A percentile compares a stretch with the other conserved stretches of the same genome.
These are phyloP conservation scores for Canna indica DNA, from an alignment of 176 grass and related monocot species.

Conservation along the genomic window DNA sequence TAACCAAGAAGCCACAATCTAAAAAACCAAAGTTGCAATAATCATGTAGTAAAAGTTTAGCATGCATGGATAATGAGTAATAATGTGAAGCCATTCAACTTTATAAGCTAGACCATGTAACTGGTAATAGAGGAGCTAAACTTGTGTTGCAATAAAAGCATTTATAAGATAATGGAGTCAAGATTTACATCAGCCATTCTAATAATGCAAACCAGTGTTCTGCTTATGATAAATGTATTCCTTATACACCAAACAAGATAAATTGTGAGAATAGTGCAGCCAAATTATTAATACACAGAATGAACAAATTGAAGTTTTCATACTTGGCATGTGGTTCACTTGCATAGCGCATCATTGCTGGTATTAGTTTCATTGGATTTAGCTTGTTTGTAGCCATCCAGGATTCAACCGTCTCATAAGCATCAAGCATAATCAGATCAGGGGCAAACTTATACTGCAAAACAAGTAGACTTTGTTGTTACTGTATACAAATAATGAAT, in stretches of 20 bases:
- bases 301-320: not conserved
- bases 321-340: constrained; percentile 99
- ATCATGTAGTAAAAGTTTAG: not conserved
- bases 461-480: constrained; percentile 5
- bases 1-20: no score
- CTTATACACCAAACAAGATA: not conserved
- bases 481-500: not conserved
- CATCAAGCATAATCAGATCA: constrained; percentile 92
- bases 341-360: constrained; percentile 99
- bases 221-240: not conserved
- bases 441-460: constrained; percentile 98
- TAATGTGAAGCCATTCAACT: no score
- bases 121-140: not conserved
- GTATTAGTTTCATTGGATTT: constrained; percentile 95
- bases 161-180: not conserved
- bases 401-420: constrained; percentile 95
- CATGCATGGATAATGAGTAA: no score
- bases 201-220: not conserved
- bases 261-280: not conserved
- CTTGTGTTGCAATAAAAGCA: not conserved
- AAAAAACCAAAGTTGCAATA: not conserved
- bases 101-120: no score
- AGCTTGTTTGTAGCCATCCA: constrained; percentile 89
- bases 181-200: not conserved
- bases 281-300: constrained; percentile 4